Evolutionary conservation across 179 eudicot genomes (phyloP), one percentile per base, ranked within the genome.

Genomic region (Corrigiola litoralis): DNA sequence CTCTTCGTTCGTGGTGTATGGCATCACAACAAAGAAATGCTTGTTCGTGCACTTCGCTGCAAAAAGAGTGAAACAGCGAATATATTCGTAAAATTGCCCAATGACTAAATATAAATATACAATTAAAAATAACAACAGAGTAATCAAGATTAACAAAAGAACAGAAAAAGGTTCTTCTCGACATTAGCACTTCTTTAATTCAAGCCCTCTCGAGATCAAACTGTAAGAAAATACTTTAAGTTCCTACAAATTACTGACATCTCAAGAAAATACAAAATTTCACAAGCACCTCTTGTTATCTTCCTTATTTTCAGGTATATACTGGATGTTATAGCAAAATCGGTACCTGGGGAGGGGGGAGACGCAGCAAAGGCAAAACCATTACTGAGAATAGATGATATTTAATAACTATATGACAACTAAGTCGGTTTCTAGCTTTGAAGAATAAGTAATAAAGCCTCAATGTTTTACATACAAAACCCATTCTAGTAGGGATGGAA

Each of bases 11-110:
- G 46, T 81, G 90, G 71, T 95, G 99, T 75, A 88, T 86, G 63
- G 86, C 80, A 85, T 91, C 96, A 78, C 97, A 86, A 44, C 88
- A 88, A 58, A 80, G 57, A 61, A 88, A 47, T 58, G 99, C 97
- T 75, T 95, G 99, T 58, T 88, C 99, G 72, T 88, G 96, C 57
- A 95, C 99, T 75, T 95, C 99, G 74, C 99, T 95, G 80, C 36
- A 24, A 68, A 40, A 31, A 21, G 51, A 66, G 63, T 45, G 53
- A 48, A 20, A 71, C 11, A 23, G 29, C 36, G 21, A 23, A 44
- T 23, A 53, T 37, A 64, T 38, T n/a, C n/a, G n/a, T n/a, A n/a
- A 54, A 18, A 61, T 23, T 63, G 41, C 34, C 42, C 27, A 17
- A 48, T 34, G 34, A 24, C n/a, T 31, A 9, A 3, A 58, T 6